These are phyloP conservation scores for Acrasis kona DNA, from an alignment of 78 protist species.

Conservation along the genomic window DNA sequence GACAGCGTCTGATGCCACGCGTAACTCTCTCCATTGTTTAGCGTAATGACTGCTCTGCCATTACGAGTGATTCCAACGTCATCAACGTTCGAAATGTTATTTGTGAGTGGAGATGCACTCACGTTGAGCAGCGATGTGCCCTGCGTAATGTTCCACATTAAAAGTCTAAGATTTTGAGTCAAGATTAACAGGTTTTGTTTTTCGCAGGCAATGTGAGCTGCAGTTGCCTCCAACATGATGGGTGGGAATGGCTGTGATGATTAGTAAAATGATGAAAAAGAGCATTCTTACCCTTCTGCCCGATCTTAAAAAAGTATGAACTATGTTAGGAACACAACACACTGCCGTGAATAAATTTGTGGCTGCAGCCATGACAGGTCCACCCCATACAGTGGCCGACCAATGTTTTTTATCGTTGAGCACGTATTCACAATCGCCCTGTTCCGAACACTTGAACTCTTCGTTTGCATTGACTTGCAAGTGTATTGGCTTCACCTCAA, in stretches of 20 bases:
- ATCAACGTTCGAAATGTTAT: background rate
- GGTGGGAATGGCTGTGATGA: slow-evolving; percentile 2
- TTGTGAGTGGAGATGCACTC: background rate
- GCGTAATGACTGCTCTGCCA: background rate
- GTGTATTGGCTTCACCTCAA: too few species aligned
- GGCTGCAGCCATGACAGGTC: background rate
- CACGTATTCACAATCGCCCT: background rate
- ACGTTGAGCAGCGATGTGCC: background rate
- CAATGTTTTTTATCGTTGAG: background rate
- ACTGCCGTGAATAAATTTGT: background rate
- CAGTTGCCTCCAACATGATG: background rate
- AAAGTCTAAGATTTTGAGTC: background rate
- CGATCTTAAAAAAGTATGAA: background rate
- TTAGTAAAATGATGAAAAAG: too few species aligned
- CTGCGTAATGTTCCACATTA: background rate
- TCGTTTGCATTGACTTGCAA: background rate
- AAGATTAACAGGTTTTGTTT: background rate
- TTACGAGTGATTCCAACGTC: background rate
- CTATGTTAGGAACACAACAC: background rate
- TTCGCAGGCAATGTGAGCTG: background rate
- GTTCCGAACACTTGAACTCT: background rate
- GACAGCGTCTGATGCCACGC: background rate
- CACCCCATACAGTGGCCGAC: background rate
- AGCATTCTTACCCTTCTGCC: too few species aligned
- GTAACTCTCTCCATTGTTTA: background rate